Base-by-base conservation (phyloP, 169 alveolate genomes). In the Eimeria tenella region DNA sequence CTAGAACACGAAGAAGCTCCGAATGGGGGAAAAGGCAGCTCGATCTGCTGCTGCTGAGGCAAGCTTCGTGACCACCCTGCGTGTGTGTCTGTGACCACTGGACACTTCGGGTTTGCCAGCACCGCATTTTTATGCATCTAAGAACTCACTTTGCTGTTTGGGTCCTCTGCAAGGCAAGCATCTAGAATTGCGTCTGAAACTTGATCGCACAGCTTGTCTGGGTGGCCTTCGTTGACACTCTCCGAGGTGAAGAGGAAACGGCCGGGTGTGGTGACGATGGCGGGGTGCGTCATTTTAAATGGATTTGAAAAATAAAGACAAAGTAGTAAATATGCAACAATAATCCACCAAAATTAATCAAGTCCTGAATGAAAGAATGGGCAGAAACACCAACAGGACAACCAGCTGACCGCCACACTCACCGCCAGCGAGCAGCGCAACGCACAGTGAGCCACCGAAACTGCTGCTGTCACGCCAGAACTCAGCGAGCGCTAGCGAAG, bases 161-260 rank as follows among this genome's bases (percentile, higher is more conserved):
- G 97, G 83, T 95, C 99, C 94, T 97, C 97, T 56, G 96, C 98
- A 23, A 99, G 97, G 96, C 99, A 99, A n/a, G 99, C 99, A 95
- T 99, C 99, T 52, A 99, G 98, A 75, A 99, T 98, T 19, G 99
- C 99, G 96, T 99, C 99, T 4, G 99, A 98, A n/a, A 99, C 98
- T 96, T 98, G 99, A 95, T 99, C 99, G 96, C 99, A 99, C 56
- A 99, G 96, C 97, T 99, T 99, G 97, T 99, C 99, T 0, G 99
- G 99, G 90, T 99, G 99, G 31, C 99, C 99, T 62, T 99, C 99
- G 83, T 99, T 99, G 65, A 99, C 99, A 53, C 99, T 98, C 94
- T 99, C 99, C 17, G 99, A 99, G 55, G 99, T 98, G 97, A 99
- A 99, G 83, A 98, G 98, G 97, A 99, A 98, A 90, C 84, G 79